Conservation (phyloP, 345 rosid genomes). For the Bruguiera gymnorhiza region DNA sequence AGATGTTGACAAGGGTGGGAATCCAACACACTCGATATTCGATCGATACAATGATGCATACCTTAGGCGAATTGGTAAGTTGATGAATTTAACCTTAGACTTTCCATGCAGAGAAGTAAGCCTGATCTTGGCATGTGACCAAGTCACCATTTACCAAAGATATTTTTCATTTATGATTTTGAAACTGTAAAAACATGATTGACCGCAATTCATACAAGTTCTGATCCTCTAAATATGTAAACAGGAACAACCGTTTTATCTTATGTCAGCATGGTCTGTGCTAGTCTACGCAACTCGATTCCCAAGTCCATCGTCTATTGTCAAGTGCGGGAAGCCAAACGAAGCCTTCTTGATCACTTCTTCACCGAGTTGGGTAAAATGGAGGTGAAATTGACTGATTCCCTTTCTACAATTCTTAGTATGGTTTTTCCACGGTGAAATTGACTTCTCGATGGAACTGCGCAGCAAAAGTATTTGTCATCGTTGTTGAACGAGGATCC, state of each 20-base stretch:
- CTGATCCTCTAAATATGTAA: background rate
- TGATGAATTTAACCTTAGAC: background rate
- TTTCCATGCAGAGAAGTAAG: background rate
- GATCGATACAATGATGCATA: slow-evolving; percentile 90
- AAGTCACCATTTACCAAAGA: background rate
- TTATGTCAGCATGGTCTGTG: slow-evolving; percentile 91
- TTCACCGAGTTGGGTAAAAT: slow-evolving; percentile 85
- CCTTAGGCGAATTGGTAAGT: slow-evolving; percentile 92
- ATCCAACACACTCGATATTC: slow-evolving; percentile 89
- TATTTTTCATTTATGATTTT: no score
- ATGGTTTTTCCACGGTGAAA: background rate
- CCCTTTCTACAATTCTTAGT: background rate
- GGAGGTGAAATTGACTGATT: slow-evolving; percentile 53
- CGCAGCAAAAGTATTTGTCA: slow-evolving; percentile 81
- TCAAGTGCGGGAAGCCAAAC: slow-evolving; percentile 98
- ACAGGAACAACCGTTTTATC: slow-evolving; percentile 90
- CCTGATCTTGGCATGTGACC: background rate
- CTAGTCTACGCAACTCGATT: slow-evolving; percentile 78
- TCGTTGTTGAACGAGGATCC: slow-evolving; percentile 92
- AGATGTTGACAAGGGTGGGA: slow-evolving; percentile 97
- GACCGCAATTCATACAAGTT: background rate
- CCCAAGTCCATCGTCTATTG: slow-evolving; percentile 94
- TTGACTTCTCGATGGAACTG: background rate
- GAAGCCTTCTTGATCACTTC: slow-evolving; percentile 89
- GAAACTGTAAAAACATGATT: no score